These are phyloP conservation scores for Xylaria intraflava DNA, from an alignment of 495 filamentous ascomycete genomes.

Conservation along the genomic window DNA sequence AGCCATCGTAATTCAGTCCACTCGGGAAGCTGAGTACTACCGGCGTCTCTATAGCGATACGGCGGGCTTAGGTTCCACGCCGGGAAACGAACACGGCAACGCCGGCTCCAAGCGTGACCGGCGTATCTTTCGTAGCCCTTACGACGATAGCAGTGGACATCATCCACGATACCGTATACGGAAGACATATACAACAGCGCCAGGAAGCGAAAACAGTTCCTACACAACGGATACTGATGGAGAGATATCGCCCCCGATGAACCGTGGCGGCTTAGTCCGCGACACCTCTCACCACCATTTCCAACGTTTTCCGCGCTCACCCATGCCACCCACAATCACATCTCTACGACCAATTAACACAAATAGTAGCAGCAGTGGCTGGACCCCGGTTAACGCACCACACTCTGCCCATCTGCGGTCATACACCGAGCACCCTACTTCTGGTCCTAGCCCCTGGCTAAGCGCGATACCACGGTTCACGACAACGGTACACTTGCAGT, in stretches of 20 bases:
- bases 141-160: conserved; percentile 17
- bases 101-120: conserved; percentile 16
- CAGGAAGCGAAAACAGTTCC: conserved; percentile 22
- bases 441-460: conserved; percentile 34
- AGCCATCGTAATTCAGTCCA: conserved; percentile 51
- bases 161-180: conserved; percentile 21
- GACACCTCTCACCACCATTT: conserved; percentile 8
- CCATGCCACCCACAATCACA: not conserved
- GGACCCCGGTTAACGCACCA: conserved; percentile 21
- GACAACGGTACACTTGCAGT: conserved; percentile 15
- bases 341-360: conserved; percentile 9
- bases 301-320: not conserved
- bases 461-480: conserved; percentile 38
- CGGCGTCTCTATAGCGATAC: conserved; percentile 28
- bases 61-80: conserved; percentile 1
- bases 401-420: conserved; percentile 5
- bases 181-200: conserved; percentile 9
- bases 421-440: conserved; percentile 8
- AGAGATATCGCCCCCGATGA: conserved; percentile 26
- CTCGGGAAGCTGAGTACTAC: conserved; percentile 45
- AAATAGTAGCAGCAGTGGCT: conserved; percentile 11
- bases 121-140: conserved; percentile 11
- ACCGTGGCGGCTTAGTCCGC: conserved; percentile 17
- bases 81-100: not conserved
- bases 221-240: conserved; percentile 33